phyloP scores from a whole-genome alignment of 805 yeast genomes.

The Ogataea minuta region DNA sequence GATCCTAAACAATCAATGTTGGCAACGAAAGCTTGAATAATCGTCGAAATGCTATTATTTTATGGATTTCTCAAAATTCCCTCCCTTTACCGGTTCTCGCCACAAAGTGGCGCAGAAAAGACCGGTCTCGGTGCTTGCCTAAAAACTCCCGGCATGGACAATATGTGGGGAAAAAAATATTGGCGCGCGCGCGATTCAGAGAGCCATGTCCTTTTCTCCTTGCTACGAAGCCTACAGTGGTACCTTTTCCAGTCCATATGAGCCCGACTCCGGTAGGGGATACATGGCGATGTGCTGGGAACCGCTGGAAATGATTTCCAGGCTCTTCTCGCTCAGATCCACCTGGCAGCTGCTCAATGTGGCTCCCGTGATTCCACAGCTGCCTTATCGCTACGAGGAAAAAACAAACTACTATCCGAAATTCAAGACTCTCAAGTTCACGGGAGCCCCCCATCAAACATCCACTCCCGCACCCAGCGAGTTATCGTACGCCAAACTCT shows the following conservation, averaged over 20 bases:
- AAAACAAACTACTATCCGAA: neutral
- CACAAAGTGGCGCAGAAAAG: slow-evolving; percentile 10
- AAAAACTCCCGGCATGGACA: slow-evolving; percentile 4
- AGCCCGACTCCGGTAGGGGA: neutral
- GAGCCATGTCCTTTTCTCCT: slow-evolving; percentile 7
- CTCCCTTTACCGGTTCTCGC: slow-evolving; percentile 7
- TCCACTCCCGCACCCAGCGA: neutral
- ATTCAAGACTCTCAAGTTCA: slow-evolving; percentile 12
- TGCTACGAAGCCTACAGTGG: slow-evolving; percentile 6
- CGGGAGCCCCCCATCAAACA: neutral
- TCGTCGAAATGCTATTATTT: slow-evolving; percentile 7
- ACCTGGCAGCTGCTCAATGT: slow-evolving; percentile 7
- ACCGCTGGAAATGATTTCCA: neutral
- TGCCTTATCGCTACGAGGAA: slow-evolving; percentile 2
- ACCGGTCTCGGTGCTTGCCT: slow-evolving; percentile 8
- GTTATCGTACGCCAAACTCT: slow-evolving; percentile 17
- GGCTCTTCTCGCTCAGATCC: slow-evolving; percentile 4
- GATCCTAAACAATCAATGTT: neutral
- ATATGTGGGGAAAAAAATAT: slow-evolving; percentile 7
- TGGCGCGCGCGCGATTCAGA: slow-evolving; percentile 1
- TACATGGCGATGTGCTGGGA: neutral
- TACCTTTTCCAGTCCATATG: slow-evolving; percentile 7
- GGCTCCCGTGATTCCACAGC: slow-evolving; percentile 4
- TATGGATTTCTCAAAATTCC: slow-evolving; percentile 9
- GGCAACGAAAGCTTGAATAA: slow-evolving; percentile 1